phyloP scores from a whole-genome alignment of 2,329 filamentous ascomycete genomes.

The Verticillium nubilum region DNA sequence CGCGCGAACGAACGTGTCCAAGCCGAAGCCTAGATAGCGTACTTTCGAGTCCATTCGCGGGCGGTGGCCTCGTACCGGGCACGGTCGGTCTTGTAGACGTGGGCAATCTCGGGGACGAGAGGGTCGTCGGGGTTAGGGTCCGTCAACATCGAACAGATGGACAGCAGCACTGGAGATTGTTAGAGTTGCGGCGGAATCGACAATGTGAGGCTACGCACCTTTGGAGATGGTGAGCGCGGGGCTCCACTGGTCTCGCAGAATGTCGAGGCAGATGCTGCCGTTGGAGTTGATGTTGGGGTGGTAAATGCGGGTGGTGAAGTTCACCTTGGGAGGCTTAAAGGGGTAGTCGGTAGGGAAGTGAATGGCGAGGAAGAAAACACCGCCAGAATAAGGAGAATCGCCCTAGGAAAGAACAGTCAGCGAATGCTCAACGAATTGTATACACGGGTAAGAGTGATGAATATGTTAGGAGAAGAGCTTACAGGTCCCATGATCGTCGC shows the following conservation, averaged over 20 bases:
- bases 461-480: conserved; percentile 39
- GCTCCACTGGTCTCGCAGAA: conserved; percentile 98
- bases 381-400: conserved; percentile 96
- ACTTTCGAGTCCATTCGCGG: conserved; percentile 98
- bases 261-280: conserved; percentile 98
- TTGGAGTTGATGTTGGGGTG: conserved; percentile 99
- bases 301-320: conserved; percentile 99
- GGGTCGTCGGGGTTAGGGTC: conserved; percentile 99
- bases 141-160: conserved; percentile 99
- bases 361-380: conserved; percentile 98
- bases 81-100: conserved; percentile 99
- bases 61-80: conserved; percentile 94
- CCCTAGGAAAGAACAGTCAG: conserved; percentile 43
- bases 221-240: conserved; percentile 97
- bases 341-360: conserved; percentile 99
- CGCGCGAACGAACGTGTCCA: conserved; percentile 10
- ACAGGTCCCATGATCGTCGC: conserved; percentile 99
- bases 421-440: background rate
- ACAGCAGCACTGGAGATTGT: conserved; percentile 69
- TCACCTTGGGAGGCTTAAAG: conserved; percentile 99
- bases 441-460: background rate
- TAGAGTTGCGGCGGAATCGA: background rate
- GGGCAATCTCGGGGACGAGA: conserved; percentile 96
- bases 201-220: conserved; percentile 50
- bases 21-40: conserved; percentile 67